phyloP scores from a whole-genome alignment of 768 basidiomycete genomes.

The Lactarius tabidus region DNA sequence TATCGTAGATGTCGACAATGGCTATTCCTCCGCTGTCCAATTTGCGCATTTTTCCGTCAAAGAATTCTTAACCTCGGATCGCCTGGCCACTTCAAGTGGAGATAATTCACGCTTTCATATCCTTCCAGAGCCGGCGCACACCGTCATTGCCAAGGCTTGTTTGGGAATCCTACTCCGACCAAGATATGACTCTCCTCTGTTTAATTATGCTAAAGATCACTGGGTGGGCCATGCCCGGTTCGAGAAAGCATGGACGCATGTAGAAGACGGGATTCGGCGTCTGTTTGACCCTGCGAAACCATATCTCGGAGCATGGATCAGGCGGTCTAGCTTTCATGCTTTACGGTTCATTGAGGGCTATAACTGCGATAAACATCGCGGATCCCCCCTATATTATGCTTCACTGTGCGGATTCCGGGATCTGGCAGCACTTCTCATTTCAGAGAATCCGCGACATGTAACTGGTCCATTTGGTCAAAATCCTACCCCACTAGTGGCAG shows the following conservation, averaged over 20 bases:
- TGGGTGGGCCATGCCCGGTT: not conserved
- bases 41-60: not conserved
- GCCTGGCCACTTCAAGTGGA: not conserved
- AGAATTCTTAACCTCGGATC: not conserved
- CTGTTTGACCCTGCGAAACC: not conserved
- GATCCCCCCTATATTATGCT: not conserved
- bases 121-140: not conserved
- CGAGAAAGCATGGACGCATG: not conserved
- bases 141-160: not conserved
- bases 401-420: not conserved
- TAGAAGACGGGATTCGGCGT: not conserved
- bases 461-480: not conserved
- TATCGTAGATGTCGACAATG: not conserved
- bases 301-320: not conserved
- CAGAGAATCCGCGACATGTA: not conserved
- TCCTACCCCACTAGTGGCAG: not conserved
- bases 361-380: not conserved
- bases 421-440: not conserved
- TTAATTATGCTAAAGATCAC: rapidly evolving
- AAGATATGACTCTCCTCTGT: not conserved
- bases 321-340: too few species aligned
- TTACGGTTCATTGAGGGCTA: too few species aligned
- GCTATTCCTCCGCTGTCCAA: not conserved
- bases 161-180: not conserved
- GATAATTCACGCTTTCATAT: not conserved